A percentile compares a stretch with the other conserved stretches of the same genome.
Conservation (phyloP, 2,329 filamentous ascomycete genomes). For the Exophiala sideris region DNA sequence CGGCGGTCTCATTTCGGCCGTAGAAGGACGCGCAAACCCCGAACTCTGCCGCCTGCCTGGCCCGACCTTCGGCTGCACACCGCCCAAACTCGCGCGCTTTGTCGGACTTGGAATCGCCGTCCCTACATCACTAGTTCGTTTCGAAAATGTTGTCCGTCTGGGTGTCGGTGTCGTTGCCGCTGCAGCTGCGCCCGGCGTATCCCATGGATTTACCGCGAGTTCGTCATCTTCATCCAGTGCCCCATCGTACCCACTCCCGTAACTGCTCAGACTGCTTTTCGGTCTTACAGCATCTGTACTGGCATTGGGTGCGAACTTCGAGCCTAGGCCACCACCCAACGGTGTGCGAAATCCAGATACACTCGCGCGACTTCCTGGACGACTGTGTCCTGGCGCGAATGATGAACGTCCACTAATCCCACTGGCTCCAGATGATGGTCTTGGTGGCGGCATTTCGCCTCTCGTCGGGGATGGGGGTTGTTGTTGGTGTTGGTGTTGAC, state of each 20-base stretch:
- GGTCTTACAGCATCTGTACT: slow-evolving; percentile 30
- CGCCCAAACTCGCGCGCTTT: slow-evolving; percentile 24
- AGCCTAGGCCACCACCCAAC: slow-evolving; percentile 17
- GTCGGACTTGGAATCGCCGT: slow-evolving; percentile 24
- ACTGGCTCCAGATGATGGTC: slow-evolving; percentile 29
- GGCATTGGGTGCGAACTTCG: slow-evolving; percentile 26
- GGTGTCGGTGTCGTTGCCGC: slow-evolving; percentile 20
- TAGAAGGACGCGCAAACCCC: slow-evolving; percentile 3
- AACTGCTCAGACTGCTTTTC: slow-evolving; percentile 27
- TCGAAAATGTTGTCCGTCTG: slow-evolving; percentile 36
- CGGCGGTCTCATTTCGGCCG: slow-evolving; percentile 19
- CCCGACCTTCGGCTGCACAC: slow-evolving; percentile 6
- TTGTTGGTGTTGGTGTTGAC: slow-evolving; percentile 33
- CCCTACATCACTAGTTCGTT: slow-evolving; percentile 43
- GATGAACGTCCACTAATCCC: slow-evolving; percentile 23
- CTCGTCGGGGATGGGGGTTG: slow-evolving; percentile 48
- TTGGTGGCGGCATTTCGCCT: slow-evolving; percentile 26
- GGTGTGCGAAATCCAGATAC: slow-evolving; percentile 24
- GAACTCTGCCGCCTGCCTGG: slow-evolving; percentile 20
- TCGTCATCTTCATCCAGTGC: slow-evolving; percentile 23
- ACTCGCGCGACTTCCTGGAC: slow-evolving; percentile 27
- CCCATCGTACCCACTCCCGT: slow-evolving; percentile 24
- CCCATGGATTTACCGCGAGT: too few relatives aligned
- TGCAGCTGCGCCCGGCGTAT: background rate
- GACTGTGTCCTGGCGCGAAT: slow-evolving; percentile 24